phyloP scores from a whole-genome alignment of 1,284 basidiomycete species.

The Pisolithus thermaeus region DNA sequence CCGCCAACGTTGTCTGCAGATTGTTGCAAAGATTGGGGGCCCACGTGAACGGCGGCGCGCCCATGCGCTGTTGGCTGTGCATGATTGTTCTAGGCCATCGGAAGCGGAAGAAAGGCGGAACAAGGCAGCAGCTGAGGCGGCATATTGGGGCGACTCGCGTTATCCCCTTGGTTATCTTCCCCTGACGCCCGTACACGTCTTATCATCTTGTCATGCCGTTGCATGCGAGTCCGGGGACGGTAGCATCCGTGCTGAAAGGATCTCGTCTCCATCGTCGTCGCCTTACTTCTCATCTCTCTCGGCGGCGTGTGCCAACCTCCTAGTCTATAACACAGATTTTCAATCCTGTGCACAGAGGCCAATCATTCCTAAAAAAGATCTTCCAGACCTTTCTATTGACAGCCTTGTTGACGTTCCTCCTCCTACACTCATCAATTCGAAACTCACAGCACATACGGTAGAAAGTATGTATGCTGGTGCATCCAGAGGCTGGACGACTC shows the following conservation, averaged over 20 bases:
- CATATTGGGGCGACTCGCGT: slow-evolving; percentile 63
- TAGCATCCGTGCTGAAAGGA: neutral
- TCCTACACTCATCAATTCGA: slow-evolving; percentile 23
- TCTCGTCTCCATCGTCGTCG: neutral
- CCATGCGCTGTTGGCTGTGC: neutral
- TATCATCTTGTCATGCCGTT: slow-evolving; percentile 22
- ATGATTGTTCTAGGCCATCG: neutral
- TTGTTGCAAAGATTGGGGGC: slow-evolving; percentile 70
- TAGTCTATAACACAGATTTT: slow-evolving; percentile 37
- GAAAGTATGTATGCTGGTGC: slow-evolving; percentile 67
- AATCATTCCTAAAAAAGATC: neutral
- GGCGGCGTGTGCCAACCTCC: slow-evolving; percentile 44
- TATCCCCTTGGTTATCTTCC: slow-evolving; percentile 46
- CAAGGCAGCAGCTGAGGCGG: neutral
- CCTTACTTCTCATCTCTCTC: slow-evolving; percentile 42
- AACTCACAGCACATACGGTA: slow-evolving; percentile 50
- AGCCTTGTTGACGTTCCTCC: slow-evolving; percentile 34
- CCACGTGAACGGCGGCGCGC: neutral
- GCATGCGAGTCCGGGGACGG: neutral
- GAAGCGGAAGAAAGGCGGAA: neutral
- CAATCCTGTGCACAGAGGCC: neutral
- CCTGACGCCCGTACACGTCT: slow-evolving; percentile 50
- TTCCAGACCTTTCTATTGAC: slow-evolving; percentile 2
- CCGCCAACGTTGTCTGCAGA: slow-evolving; percentile 58
- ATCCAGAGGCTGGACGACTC: slow-evolving; percentile 67